Evolutionary conservation across 169 alveolate genomes (phyloP), one percentile per base, ranked within the genome.

Genomic region (Theileria equi): DNA sequence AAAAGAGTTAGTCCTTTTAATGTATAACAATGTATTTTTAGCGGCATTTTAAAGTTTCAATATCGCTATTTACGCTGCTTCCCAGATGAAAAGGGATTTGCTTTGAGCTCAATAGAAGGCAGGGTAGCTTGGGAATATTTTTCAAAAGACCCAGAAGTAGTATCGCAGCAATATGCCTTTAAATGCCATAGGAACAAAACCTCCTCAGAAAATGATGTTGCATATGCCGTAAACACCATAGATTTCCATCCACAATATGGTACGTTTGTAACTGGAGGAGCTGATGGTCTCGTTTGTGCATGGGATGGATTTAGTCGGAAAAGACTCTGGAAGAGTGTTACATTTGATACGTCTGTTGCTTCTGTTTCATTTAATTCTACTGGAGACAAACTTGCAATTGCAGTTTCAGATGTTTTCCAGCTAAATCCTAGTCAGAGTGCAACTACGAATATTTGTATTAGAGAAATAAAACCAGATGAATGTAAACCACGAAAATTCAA

Each of bases 231-330:
- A 31, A 93, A 94, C 72, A 82, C 90, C 48, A 82, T 93, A 29
- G 92, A 92, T 31, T 94, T 94, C 76, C 96, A 94, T 58, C 92
- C 88, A 5, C 82, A 74, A 54, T 92, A 72, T 57, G 94, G 95
- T 23, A 92, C 97, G 3, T 93, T 94, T 64, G 95, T 91, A 28
- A 94, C 98, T 3, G 95, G 93, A 25, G 98, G 98, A 21, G 92
- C 93, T 19, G 98, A 94, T 60, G 98, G 98, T 23, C 82, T 88
- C 21, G 92, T 91, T 54, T 89, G 92, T 50, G 89, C 92, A 38
- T 94, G 98, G 98, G 97, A 94, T 57, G 95, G 95, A 60, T 72
- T 80, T 41, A 87, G 91, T 59, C 90, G 91, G 65, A 90, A 92
- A 76, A 76, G 96, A 48, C 86, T 94, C 25, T 89, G 96, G 89